A percentile compares a stretch with the other conserved stretches of the same genome.
These are phyloP conservation scores for Henckelia pumila DNA, from an alignment of 257 asterid species.

Conservation along the genomic window DNA sequence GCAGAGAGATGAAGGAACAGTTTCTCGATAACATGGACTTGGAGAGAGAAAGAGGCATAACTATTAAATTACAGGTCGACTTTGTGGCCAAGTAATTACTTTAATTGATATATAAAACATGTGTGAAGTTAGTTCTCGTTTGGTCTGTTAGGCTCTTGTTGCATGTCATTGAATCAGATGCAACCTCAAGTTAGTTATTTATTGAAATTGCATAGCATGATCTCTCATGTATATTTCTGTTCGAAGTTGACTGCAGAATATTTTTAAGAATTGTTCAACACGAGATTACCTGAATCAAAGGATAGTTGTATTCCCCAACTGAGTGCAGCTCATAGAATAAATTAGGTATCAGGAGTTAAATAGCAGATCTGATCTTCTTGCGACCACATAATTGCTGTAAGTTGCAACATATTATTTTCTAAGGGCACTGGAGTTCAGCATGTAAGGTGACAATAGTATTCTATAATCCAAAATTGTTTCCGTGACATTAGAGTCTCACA, in stretches of 20 bases:
- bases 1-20: conserved; percentile 93
- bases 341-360: conserved; percentile 6
- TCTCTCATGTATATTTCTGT: conserved; percentile 1
- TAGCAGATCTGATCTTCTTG: background rate
- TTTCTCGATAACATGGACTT: conserved; percentile 99
- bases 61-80: conserved; percentile 92
- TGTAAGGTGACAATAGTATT: background rate
- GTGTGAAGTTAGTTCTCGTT: conserved; percentile 2
- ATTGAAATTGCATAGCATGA: conserved; percentile 15
- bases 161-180: background rate
- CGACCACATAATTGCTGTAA: background rate
- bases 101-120: background rate
- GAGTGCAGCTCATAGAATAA: background rate
- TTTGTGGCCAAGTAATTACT: background rate
- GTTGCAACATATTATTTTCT: conserved; percentile 11
- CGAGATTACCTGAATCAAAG: background rate
- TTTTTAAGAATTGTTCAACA: background rate
- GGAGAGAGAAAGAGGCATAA: conserved; percentile 99
- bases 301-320: conserved; percentile 10
- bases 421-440: background rate
- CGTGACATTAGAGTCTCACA: background rate
- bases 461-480: background rate
- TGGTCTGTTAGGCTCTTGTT: conserved; percentile 2
- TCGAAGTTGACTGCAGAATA: conserved; percentile 10
- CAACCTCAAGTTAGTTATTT: conserved; percentile 6